Evolutionary conservation across 208 protist genomes (phyloP), one percentile per base, ranked within the genome.

Genomic region (Trichomonas vaginalis): DNA sequence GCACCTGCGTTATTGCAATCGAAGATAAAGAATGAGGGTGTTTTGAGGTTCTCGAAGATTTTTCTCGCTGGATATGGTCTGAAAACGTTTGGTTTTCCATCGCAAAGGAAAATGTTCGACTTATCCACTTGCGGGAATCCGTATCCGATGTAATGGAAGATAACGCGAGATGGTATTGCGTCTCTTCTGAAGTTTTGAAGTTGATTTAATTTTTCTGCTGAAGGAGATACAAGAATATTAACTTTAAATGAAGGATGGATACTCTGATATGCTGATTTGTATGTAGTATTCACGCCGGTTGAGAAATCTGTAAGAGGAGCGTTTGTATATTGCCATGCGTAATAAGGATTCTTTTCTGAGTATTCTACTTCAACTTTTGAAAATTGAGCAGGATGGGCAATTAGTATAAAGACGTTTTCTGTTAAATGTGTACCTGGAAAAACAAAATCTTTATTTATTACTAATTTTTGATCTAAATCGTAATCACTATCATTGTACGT

Each of bases 101-200:
- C 86, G 0, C 45, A 39, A 48, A 48, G 10, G 17, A 35, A 92
- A 56, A 92, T 92, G 9, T 45, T 49, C 0, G 15, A 6, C 8
- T 92, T 39, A 17, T 48, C 45, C 0, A 42, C 17, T 39, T 9
- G 42, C 0, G 86, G 86, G 15, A 51, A 92, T 15, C 86, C 86
- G 15, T 92, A 92, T 92, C 86, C 86, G 37, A 92, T 27, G 46
- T 92, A 92, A 32, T 92, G 86, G 37, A 92, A 92, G 35, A 51
- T 1, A 48, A 92, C 45, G 42, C 86, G 40, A 1, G 21, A 9
- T 15, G 45, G 17, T 49, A 45, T 17, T 27, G 27, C 45, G n/a
- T 92, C 86, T 51, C 45, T 48, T 39, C 86, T 92, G 15, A 92
- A 48, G 17, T 48, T 35, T 35, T 42, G 46, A 15, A 92, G 37